Evolutionary conservation across 768 basidiomycete species (phyloP).

Genomic region (Mycena rebaudengoi): DNA sequence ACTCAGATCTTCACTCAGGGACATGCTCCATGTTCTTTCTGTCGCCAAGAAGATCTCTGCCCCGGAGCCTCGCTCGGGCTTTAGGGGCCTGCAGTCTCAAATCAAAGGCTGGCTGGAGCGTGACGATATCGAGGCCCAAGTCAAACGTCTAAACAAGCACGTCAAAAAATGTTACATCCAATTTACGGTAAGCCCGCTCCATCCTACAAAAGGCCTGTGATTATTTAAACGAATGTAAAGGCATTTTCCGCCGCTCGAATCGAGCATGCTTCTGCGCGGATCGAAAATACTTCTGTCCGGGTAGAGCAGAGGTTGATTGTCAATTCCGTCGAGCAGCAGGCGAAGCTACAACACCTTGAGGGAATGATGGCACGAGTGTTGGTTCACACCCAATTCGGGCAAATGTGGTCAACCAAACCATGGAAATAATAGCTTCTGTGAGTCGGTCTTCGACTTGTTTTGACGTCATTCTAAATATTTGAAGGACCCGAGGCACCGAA

Average conservation of each 20-base stretch:
- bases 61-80: not conserved
- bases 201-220: not conserved
- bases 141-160: constrained; percentile 11
- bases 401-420: not conserved
- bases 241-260: constrained; percentile 16
- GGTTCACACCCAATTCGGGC: not conserved
- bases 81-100: constrained; percentile 1
- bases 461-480: too few relatives aligned
- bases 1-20: too few relatives aligned
- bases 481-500: constrained; percentile 2
- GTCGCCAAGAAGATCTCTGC: not conserved
- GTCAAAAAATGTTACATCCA: constrained; percentile 15
- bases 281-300: not conserved
- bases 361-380: constrained; percentile 15
- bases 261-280: too few relatives aligned
- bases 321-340: constrained; percentile 8
- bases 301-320: constrained; percentile 10
- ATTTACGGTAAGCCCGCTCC: constrained; percentile 17
- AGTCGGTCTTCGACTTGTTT: not conserved
- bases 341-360: constrained; percentile 10
- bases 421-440: not conserved
- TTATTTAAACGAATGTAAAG: not conserved
- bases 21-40: constrained; percentile 12
- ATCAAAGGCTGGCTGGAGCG: constrained; percentile 20
- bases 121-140: constrained; percentile 7